Evolutionary conservation across 129 eudicot species (phyloP).

Genomic region (Tagetes erecta): DNA sequence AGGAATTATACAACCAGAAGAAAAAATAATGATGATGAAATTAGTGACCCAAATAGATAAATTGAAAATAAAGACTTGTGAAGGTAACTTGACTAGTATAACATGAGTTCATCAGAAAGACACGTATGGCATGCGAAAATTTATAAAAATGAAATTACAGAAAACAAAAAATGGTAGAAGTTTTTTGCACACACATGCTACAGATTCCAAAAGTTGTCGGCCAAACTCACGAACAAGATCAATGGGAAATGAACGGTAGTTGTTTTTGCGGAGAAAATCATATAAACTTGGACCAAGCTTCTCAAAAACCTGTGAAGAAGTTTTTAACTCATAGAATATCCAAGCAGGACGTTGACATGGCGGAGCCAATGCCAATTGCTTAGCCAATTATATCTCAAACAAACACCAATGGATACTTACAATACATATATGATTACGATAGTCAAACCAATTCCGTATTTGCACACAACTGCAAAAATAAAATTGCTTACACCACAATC

Average conservation of each 20-base stretch:
- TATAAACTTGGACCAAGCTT: slow-evolving; percentile 98
- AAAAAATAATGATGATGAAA: neutral
- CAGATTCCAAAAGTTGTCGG: slow-evolving; percentile 99
- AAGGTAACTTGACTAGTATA: slow-evolving; percentile 1
- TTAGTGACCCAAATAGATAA: neutral
- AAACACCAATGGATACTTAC: slow-evolving; percentile 70
- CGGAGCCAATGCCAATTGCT: slow-evolving; percentile 32
- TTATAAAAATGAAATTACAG: neutral
- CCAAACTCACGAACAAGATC: slow-evolving; percentile 99
- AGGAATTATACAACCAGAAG: slow-evolving; percentile 12
- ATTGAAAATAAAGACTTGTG: neutral
- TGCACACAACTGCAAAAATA: slow-evolving; percentile 98
- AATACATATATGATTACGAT: slow-evolving; percentile 99
- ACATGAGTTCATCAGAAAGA: neutral
- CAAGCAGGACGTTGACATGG: slow-evolving; percentile 35
- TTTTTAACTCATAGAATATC: slow-evolving; percentile 55
- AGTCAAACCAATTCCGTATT: slow-evolving; percentile 99
- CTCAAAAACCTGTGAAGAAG: slow-evolving; percentile 96
- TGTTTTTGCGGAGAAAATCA: slow-evolving; percentile 97
- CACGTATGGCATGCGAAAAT: neutral
- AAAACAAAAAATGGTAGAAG: slow-evolving; percentile 44
- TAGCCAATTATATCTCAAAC: slow-evolving; percentile 39
- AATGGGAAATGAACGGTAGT: slow-evolving; percentile 96
- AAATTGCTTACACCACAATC: slow-evolving; percentile 57
- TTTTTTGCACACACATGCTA: slow-evolving; percentile 83